Evolutionary conservation across 371 early-diverging fungal genomes (phyloP).

Genomic region (Syncephalastrum racemosum): DNA sequence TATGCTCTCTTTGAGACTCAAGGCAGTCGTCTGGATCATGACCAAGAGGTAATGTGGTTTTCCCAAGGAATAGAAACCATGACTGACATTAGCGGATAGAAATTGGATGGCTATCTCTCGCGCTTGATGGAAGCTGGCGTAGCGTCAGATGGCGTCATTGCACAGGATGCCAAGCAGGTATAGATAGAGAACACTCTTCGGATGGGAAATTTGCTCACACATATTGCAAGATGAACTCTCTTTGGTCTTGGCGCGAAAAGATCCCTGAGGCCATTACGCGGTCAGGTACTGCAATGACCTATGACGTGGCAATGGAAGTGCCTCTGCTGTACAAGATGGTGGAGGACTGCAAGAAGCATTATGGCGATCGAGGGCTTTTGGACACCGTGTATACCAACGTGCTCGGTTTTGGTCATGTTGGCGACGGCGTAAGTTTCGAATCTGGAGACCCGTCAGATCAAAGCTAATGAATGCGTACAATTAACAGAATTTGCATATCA

Average conservation of each 20-base stretch:
- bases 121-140: constrained; percentile 50
- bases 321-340: constrained; percentile 67
- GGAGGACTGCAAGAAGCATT: constrained; percentile 51
- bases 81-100: constrained; percentile 23
- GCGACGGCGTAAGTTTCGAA: constrained; percentile 48
- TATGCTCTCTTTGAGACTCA: constrained; percentile 79
- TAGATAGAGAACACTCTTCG: background rate
- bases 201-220: background rate
- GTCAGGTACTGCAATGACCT: constrained; percentile 73
- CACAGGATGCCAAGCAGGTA: constrained; percentile 65
- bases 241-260: constrained; percentile 79
- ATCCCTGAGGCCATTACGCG: constrained; percentile 75
- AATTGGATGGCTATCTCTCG: constrained; percentile 60
- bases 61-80: background rate
- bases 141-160: constrained; percentile 74
- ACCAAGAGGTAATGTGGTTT: constrained; percentile 49
- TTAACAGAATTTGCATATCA: constrained; percentile 72
- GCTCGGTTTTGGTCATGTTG: constrained; percentile 78
- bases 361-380: constrained; percentile 42
- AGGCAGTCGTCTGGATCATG: constrained; percentile 79
- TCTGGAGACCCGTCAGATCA: background rate
- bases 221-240: constrained; percentile 24
- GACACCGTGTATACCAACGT: constrained; percentile 45
- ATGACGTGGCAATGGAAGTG: constrained; percentile 74
- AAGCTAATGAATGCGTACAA: constrained; percentile 32